Conservation (phyloP, 1,284 basidiomycete species). For the Apiotrichum akiyoshidainum region DNA sequence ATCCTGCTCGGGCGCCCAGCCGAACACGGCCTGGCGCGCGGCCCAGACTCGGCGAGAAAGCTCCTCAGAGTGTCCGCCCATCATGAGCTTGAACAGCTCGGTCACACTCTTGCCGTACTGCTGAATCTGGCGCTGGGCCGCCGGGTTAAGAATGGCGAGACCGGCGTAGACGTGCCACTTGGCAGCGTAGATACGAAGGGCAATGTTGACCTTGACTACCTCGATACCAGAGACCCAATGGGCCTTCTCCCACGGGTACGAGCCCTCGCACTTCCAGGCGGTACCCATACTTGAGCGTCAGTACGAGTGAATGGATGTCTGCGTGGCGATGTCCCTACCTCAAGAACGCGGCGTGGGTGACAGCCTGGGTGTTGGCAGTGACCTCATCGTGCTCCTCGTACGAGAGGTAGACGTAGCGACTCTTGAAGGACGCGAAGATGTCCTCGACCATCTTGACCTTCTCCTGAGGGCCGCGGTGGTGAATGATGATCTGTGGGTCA, state of each 20-base stretch:
- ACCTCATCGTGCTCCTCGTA: slow-evolving; percentile 96
- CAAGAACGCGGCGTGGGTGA: slow-evolving; percentile 95
- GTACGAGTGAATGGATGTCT: neutral
- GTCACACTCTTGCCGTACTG: slow-evolving; percentile 82
- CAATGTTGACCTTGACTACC: slow-evolving; percentile 97
- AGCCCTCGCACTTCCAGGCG: slow-evolving; percentile 75
- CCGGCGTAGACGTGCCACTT: slow-evolving; percentile 99
- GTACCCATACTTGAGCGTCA: slow-evolving; percentile 78
- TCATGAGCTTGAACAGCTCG: slow-evolving; percentile 94
- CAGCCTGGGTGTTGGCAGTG: slow-evolving; percentile 96
- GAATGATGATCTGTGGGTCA: slow-evolving; percentile 71
- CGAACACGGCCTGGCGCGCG: slow-evolving; percentile 77
- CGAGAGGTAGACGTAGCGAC: slow-evolving; percentile 83
- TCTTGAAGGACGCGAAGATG: slow-evolving; percentile 76
- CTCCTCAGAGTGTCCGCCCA: slow-evolving; percentile 66
- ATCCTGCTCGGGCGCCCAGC: slow-evolving; percentile 45
- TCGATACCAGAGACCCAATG: slow-evolving; percentile 97
- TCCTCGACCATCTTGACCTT: slow-evolving; percentile 75
- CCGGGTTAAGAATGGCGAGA: slow-evolving; percentile 91
- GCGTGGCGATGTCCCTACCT: slow-evolving; percentile 57
- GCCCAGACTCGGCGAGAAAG: slow-evolving; percentile 71
- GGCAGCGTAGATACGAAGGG: slow-evolving; percentile 91
- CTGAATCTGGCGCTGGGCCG: slow-evolving; percentile 82
- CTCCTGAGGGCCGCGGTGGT: slow-evolving; percentile 74
- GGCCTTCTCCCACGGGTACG: slow-evolving; percentile 91